Evolutionary conservation across 73 alveolate genomes (phyloP).

Genomic region (Symbiodinium natans): DNA sequence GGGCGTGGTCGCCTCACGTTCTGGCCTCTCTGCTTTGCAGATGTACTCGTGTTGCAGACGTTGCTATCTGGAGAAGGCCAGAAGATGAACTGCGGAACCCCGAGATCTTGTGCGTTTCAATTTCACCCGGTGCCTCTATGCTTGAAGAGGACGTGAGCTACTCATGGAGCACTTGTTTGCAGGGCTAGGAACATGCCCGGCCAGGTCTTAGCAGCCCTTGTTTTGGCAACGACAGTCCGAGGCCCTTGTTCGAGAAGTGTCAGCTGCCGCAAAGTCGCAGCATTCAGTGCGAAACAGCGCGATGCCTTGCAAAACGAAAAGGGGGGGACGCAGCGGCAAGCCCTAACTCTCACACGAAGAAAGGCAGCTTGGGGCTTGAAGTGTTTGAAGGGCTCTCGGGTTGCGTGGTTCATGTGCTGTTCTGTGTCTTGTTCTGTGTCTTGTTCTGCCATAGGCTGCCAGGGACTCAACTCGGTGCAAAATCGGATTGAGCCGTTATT

Average conservation of each 20-base stretch:
- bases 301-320: not conserved
- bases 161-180: too few relatives aligned
- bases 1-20: not conserved
- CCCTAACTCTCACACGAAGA: too few relatives aligned
- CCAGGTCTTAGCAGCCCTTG: too few relatives aligned
- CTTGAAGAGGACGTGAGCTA: not conserved
- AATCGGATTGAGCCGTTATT: too few relatives aligned
- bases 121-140: not conserved
- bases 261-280: slow-evolving; percentile 16
- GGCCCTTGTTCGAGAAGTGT: not conserved
- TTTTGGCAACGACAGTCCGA: too few relatives aligned
- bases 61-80: not conserved
- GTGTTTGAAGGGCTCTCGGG: too few relatives aligned
- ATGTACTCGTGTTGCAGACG: not conserved
- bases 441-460: too few relatives aligned
- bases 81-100: not conserved
- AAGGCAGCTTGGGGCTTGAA: too few relatives aligned
- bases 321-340: not conserved
- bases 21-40: not conserved
- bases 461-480: too few relatives aligned
- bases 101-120: not conserved
- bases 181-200: too few relatives aligned
- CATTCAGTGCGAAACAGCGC: not conserved
- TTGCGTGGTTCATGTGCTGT: too few relatives aligned
- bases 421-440: too few relatives aligned